Percentiles rank a stretch among this genome's conserved stretches.
Conservation (phyloP, 768 basidiomycete genomes). For the Tephrocybe sp. region DNA sequence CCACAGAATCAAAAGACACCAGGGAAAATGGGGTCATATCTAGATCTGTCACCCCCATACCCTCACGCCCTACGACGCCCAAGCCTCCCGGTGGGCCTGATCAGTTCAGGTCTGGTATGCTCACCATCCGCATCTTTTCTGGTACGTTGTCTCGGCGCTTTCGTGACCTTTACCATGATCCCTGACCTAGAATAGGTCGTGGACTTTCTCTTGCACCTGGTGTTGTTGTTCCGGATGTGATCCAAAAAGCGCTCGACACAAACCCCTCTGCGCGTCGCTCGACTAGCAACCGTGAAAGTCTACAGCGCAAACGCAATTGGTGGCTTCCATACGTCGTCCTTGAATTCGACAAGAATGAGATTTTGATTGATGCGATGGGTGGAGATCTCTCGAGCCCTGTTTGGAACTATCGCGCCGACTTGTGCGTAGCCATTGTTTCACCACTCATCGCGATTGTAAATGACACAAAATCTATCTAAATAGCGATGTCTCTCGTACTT, state of each 20-base stretch:
- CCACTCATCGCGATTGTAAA: background rate
- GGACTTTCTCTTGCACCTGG: conserved; percentile 80
- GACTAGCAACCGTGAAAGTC: conserved; percentile 80
- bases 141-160: conserved; percentile 45
- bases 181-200: conserved; percentile 47
- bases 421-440: conserved; percentile 53
- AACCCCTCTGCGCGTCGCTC: conserved; percentile 51
- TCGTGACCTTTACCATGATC: background rate
- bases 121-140: conserved; percentile 95
- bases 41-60: conserved; percentile 78
- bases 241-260: conserved; percentile 76
- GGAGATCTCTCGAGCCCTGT: conserved; percentile 88
- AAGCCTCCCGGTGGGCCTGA: conserved; percentile 52
- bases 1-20: conserved; percentile 61
- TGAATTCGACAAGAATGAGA: conserved; percentile 97
- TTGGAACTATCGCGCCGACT: conserved; percentile 96
- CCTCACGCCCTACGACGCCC: conserved; percentile 79
- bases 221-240: conserved; percentile 75
- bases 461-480: conserved; percentile 3
- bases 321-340: conserved; percentile 97
- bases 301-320: conserved; percentile 92
- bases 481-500: conserved; percentile 94
- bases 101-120: conserved; percentile 83
- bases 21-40: conserved; percentile 72
- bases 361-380: conserved; percentile 92